Percentiles rank a stretch among this genome's conserved stretches.
These are phyloP conservation scores for Xylaria intraflava DNA, from an alignment of 495 filamentous ascomycete genomes.

Conservation along the genomic window DNA sequence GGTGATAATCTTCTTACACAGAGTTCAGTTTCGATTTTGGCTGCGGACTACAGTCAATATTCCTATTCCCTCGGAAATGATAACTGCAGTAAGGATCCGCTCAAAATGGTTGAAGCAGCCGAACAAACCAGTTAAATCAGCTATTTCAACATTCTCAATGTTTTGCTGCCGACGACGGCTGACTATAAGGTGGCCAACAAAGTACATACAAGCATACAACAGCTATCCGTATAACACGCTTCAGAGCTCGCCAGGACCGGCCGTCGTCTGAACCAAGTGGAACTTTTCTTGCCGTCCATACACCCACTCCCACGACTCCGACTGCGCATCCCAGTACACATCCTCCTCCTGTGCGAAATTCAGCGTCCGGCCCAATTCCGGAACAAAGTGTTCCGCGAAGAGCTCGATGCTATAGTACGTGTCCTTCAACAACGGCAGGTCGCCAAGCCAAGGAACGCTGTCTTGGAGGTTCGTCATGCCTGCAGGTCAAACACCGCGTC, in stretches of 20 bases:
- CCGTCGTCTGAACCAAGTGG: conserved; percentile 30
- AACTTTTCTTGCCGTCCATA: conserved; percentile 39
- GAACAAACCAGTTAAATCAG: no score
- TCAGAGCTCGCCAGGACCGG: conserved; percentile 14
- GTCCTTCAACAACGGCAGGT: conserved; percentile 32
- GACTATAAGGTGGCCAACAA: no score
- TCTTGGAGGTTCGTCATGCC: conserved; percentile 43
- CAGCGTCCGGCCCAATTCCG: conserved; percentile 33
- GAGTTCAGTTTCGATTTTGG: no score
- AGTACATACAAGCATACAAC: not conserved
- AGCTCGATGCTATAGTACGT: conserved; percentile 46
- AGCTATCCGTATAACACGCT: not conserved
- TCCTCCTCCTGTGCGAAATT: conserved; percentile 44
- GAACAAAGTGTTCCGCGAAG: conserved; percentile 39
- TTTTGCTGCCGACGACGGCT: no score
- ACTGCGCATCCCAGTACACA: conserved; percentile 29
- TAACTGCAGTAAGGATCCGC: no score
- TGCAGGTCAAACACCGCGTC: no score
- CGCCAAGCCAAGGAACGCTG: conserved; percentile 37
- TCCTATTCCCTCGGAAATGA: no score
- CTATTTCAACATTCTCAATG: no score
- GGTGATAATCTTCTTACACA: no score
- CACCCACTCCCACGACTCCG: conserved; percentile 38
- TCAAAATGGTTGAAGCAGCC: no score
- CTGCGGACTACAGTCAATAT: no score